Conservation (phyloP, 768 basidiomycete species). For the Rubroboletus satanas region DNA sequence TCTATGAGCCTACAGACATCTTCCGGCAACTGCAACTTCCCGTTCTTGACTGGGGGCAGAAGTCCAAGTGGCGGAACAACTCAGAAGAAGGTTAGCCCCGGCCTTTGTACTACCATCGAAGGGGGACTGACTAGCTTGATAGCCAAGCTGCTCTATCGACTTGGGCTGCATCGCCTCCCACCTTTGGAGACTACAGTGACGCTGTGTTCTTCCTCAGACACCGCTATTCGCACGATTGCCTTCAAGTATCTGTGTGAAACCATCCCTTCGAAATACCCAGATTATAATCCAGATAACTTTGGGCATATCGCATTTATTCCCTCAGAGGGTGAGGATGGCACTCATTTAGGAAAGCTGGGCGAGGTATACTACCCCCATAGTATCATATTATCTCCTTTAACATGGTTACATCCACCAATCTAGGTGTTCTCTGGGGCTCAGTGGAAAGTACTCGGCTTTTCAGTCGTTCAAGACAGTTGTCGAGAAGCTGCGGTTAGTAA, state of each 20-base stretch:
- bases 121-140: conserved; percentile 2
- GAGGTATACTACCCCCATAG: conserved; percentile 43
- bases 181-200: conserved; percentile 61
- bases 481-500: conserved; percentile 54
- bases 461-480: conserved; percentile 53
- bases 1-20: conserved; percentile 80
- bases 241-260: conserved; percentile 84
- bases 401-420: neutral
- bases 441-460: conserved; percentile 76
- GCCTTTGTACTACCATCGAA: neutral
- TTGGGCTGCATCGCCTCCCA: conserved; percentile 69
- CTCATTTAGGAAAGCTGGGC: conserved; percentile 54
- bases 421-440: conserved; percentile 69
- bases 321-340: conserved; percentile 50
- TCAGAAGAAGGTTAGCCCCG: conserved; percentile 76
- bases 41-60: conserved; percentile 80
- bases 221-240: conserved; percentile 52
- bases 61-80: conserved; percentile 70
- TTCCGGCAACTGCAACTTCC: conserved; percentile 75
- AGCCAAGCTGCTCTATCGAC: conserved; percentile 78
- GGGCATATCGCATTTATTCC: conserved; percentile 74
- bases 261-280: conserved; percentile 51
- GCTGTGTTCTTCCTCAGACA: conserved; percentile 59
- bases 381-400: neutral
- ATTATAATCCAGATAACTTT: conserved; percentile 56